Conservation (phyloP, 257 asterid species). For the Solanum sitiens region DNA sequence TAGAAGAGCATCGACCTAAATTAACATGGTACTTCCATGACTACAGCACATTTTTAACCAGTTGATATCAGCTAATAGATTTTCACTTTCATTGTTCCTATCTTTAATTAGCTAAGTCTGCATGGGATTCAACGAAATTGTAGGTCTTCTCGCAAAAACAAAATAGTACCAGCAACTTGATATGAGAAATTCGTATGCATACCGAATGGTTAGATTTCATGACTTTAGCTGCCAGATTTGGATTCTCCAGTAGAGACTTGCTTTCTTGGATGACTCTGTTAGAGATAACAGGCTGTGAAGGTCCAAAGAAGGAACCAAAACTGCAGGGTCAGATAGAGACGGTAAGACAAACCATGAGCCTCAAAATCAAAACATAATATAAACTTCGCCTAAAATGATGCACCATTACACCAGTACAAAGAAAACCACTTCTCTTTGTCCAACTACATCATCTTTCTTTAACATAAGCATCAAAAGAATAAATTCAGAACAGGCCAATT, state of each 20-base stretch:
- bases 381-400: not conserved
- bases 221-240: conserved; percentile 58
- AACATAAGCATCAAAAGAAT: not conserved
- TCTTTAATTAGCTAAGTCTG: not conserved
- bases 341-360: not conserved
- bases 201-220: conserved; percentile 29
- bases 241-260: conserved; percentile 82
- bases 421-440: not conserved
- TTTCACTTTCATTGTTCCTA: not conserved
- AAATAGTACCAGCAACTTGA: not conserved
- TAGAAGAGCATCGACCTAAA: not conserved
- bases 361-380: not conserved
- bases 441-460: not conserved
- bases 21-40: not conserved
- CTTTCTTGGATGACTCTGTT: conserved; percentile 95
- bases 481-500: not conserved
- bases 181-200: conserved; percentile 9
- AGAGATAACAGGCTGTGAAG: conserved; percentile 88
- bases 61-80: not conserved
- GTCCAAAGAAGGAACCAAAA: conserved; percentile 95
- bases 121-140: not conserved
- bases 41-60: not conserved
- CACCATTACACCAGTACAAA: not conserved
- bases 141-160: not conserved
- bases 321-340: conserved; percentile 27